phyloP scores from a whole-genome alignment of 495 filamentous ascomycete species.

The Astrothelium subdiscretum region DNA sequence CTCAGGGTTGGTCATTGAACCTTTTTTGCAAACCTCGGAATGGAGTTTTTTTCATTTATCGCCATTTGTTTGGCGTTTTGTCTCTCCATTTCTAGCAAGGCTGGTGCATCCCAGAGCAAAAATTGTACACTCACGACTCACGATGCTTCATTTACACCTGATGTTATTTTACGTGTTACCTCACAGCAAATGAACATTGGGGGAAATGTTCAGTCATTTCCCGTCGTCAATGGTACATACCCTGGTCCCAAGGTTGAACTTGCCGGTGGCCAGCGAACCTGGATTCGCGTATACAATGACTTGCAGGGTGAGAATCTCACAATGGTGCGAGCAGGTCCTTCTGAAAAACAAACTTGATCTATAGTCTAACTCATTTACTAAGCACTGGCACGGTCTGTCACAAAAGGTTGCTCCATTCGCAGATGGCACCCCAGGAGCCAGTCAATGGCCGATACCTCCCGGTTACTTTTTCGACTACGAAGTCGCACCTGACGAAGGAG shows the following conservation, averaged over 20 bases:
- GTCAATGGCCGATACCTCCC: slow-evolving; percentile 50
- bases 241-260: slow-evolving; percentile 41
- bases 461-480: slow-evolving; percentile 53
- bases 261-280: slow-evolving; percentile 37
- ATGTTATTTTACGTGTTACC: slow-evolving; percentile 38
- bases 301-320: slow-evolving; percentile 41
- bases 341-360: slow-evolving; percentile 1
- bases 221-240: slow-evolving; percentile 42
- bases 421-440: slow-evolving; percentile 41
- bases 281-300: slow-evolving; percentile 51
- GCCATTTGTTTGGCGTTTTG: background rate
- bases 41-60: background rate
- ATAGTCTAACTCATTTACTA: background rate
- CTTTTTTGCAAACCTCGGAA: background rate
- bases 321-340: slow-evolving; percentile 32
- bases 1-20: background rate
- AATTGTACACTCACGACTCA: slow-evolving; percentile 16
- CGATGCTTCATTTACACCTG: slow-evolving; percentile 36
- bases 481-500: slow-evolving; percentile 12
- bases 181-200: slow-evolving; percentile 29
- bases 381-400: slow-evolving; percentile 53
- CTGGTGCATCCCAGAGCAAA: background rate
- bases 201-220: slow-evolving; percentile 33
- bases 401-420: slow-evolving; percentile 43
- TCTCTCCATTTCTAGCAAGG: background rate